Evolutionary conservation across 257 asterid genomes (phyloP).

Genomic region (Cordia subcordata): DNA sequence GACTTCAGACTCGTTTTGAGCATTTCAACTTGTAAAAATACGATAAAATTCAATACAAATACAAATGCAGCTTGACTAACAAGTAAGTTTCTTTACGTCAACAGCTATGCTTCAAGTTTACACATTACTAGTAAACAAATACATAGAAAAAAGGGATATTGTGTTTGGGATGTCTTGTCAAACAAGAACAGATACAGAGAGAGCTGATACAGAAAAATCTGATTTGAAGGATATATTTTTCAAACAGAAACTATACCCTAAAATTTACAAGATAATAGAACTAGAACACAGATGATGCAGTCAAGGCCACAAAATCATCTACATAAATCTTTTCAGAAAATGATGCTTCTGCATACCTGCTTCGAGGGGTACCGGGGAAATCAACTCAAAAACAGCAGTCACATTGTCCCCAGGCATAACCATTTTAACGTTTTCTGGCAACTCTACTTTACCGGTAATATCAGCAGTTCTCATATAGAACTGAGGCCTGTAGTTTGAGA

Average conservation of each 20-base stretch:
- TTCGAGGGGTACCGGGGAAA: slow-evolving; percentile 86
- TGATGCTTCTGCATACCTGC: slow-evolving; percentile 42
- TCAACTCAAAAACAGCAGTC: slow-evolving; percentile 84
- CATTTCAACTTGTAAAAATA: not conserved
- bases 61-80: too few species aligned
- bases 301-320: not conserved
- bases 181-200: too few species aligned
- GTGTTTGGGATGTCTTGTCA: too few species aligned
- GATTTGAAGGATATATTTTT: too few species aligned
- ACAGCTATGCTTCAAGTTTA: too few species aligned
- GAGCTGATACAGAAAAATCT: too few species aligned
- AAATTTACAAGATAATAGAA: too few species aligned
- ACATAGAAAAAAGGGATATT: too few species aligned
- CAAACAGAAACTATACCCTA: too few species aligned
- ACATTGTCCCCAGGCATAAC: slow-evolving; percentile 99
- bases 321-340: not conserved
- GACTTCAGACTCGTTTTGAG: not conserved
- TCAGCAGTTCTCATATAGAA: slow-evolving; percentile 98
- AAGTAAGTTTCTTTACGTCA: too few species aligned
- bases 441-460: slow-evolving; percentile 88
- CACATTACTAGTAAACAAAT: too few species aligned
- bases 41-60: not conserved
- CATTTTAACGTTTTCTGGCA: slow-evolving; percentile 98
- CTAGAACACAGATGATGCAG: not conserved
- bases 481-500: slow-evolving; percentile 92